phyloP scores from a whole-genome alignment of 495 filamentous ascomycete species.

The Aspergillus egyptiacus region DNA sequence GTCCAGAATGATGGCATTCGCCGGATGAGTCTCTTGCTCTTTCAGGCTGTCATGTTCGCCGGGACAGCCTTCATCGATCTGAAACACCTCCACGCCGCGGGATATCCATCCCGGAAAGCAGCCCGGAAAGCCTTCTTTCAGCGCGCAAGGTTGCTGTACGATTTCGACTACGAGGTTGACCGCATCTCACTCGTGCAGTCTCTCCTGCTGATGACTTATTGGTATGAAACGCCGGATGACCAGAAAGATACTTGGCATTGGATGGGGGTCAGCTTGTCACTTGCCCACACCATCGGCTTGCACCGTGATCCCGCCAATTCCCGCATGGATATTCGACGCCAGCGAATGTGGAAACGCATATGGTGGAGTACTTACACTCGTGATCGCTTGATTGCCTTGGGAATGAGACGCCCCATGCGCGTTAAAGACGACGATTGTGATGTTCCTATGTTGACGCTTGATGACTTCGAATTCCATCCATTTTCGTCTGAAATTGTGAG shows the following conservation, averaged over 20 bases:
- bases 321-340: constrained; percentile 61
- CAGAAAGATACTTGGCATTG: constrained; percentile 90
- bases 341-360: constrained; percentile 80
- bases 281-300: constrained; percentile 78
- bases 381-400: constrained; percentile 79
- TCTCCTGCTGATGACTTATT: constrained; percentile 80
- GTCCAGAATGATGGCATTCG: constrained; percentile 57
- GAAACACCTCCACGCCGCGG: constrained; percentile 59
- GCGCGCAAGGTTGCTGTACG: constrained; percentile 70
- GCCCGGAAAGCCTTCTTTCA: constrained; percentile 77
- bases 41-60: constrained; percentile 79
- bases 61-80: constrained; percentile 73
- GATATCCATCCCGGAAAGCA: constrained; percentile 62
- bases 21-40: constrained; percentile 71
- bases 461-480: constrained; percentile 73
- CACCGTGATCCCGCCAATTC: constrained; percentile 74
- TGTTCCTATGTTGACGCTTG: constrained; percentile 76
- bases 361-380: constrained; percentile 96
- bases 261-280: constrained; percentile 81
- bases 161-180: constrained; percentile 80
- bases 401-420: constrained; percentile 81
- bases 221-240: constrained; percentile 86
- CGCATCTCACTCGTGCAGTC: constrained; percentile 78
- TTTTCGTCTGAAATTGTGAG: constrained; percentile 58
- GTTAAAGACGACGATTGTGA: constrained; percentile 88